Base-by-base conservation (phyloP, 1,284 basidiomycete species). In the Caloboletus inedulis region DNA sequence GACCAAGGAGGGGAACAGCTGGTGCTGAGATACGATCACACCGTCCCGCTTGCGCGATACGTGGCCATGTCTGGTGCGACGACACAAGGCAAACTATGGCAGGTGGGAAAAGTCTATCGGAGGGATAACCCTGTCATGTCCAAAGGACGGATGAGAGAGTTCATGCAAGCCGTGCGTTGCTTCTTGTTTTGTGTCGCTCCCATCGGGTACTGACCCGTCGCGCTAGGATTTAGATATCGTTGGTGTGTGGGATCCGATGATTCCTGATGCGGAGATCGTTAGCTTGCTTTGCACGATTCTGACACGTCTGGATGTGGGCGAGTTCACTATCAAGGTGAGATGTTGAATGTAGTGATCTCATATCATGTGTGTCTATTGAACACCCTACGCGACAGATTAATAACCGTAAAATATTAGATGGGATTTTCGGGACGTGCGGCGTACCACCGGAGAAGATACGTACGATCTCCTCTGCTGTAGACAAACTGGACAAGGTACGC, bases 1-100 rank as follows among this genome's bases (percentile, higher is more conserved):
- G 97, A 99, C 72, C 97, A 99, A 71, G 97, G 96, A n/a, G 96
- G 97, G 23, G 97, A 99, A 72, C 84, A 98, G 62, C 89, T 98
- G 59, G 91, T 91, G 19, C 74, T 99, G 60, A 79, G 96, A 52
- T 99, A 99, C 68, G 96, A 99, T 69, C 86, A 99, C 64, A 99
- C 96, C 21, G 95, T 99, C 18, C 96, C 96, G 6, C 89, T 99
- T 49, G 96, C 96, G 14, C 78, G 96, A 39, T 98, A 95, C 72
- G 79, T 99, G 35, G 96, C 96, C 27, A 98, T 98, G 94, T 88
- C 87, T 62, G 89, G 91, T 21, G 82, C 84, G 43, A 85, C 84
- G 51, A 82, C 78, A 8, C 83, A 85, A 61, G 75, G 77, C 55
- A 98, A 98, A 74, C 73, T 98, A 33, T 99, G 95, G 85, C 96